phyloP scores from a whole-genome alignment of 176 grass and related monocot species.

The Echinochloa phyllopogon region DNA sequence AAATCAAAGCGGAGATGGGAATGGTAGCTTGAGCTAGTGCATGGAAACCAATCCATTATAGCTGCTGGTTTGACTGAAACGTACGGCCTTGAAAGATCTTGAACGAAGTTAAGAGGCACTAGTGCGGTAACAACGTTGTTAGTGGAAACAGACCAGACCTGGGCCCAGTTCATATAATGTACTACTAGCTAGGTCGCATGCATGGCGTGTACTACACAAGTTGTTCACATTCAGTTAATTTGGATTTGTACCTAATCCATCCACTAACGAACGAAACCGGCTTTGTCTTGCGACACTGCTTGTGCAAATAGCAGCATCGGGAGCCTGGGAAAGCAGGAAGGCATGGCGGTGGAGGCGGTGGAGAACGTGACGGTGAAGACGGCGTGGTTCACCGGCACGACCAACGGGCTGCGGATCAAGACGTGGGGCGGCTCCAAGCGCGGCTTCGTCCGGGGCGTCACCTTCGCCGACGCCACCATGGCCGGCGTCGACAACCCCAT shows the following conservation, averaged over 20 bases:
- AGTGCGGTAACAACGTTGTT: background rate
- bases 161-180: background rate
- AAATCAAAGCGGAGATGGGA: background rate
- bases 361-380: conserved; percentile 93
- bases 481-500: conserved; percentile 78
- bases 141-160: conserved; percentile 26
- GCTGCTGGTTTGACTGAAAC: conserved; percentile 28
- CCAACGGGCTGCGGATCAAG: conserved; percentile 85
- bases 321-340: conserved; percentile 58
- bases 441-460: conserved; percentile 63
- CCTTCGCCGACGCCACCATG: conserved; percentile 72
- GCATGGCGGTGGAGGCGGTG: conserved; percentile 53
- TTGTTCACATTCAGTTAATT: background rate
- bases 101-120: background rate
- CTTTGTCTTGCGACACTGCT: background rate
- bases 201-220: background rate
- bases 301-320: conserved; percentile 41
- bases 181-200: background rate
- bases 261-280: background rate
- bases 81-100: background rate
- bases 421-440: conserved; percentile 71
- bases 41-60: conserved; percentile 20
- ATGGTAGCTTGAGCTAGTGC: background rate
- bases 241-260: conserved; percentile 31
- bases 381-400: conserved; percentile 67